These are phyloP conservation scores for Stephania cephalantha DNA, from an alignment of 164 flowering plant species.

Conservation along the genomic window DNA sequence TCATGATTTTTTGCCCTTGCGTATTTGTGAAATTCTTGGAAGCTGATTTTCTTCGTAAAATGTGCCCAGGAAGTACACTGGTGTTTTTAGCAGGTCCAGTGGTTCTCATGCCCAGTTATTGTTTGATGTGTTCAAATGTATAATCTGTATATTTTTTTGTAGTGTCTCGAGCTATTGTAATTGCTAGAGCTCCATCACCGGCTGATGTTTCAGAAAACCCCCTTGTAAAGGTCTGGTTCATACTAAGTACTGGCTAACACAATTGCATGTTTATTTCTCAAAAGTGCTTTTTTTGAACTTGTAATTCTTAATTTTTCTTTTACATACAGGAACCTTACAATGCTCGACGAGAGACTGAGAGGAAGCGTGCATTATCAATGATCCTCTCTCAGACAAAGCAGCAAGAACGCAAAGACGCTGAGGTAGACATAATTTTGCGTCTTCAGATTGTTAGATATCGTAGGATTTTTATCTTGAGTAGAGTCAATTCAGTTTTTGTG, in stretches of 20 bases:
- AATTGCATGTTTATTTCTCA: neutral
- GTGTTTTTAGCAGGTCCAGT: neutral
- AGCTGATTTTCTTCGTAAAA: neutral
- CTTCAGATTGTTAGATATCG: neutral
- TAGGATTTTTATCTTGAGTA: neutral
- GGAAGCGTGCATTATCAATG: constrained; percentile 87
- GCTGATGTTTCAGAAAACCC: constrained; percentile 72
- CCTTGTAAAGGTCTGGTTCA: constrained; percentile 59
- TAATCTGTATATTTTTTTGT: constrained; percentile 10
- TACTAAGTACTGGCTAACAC: neutral
- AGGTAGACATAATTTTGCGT: constrained; percentile 36
- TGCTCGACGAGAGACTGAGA: constrained; percentile 66
- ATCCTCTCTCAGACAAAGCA: constrained; percentile 84
- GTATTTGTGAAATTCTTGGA: neutral
- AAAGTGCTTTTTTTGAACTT: neutral
- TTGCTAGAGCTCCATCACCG: constrained; percentile 74
- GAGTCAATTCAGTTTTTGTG: neutral
- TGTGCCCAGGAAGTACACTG: neutral
- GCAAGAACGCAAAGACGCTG: constrained; percentile 85
- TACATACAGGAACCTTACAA: constrained; percentile 70
- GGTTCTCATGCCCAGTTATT: neutral
- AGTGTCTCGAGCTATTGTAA: constrained; percentile 72
- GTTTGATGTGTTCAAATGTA: neutral
- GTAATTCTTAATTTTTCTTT: neutral
- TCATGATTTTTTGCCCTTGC: neutral